These are phyloP conservation scores for Sarcomyxa edulis DNA, from an alignment of 768 basidiomycete genomes.

Conservation along the genomic window DNA sequence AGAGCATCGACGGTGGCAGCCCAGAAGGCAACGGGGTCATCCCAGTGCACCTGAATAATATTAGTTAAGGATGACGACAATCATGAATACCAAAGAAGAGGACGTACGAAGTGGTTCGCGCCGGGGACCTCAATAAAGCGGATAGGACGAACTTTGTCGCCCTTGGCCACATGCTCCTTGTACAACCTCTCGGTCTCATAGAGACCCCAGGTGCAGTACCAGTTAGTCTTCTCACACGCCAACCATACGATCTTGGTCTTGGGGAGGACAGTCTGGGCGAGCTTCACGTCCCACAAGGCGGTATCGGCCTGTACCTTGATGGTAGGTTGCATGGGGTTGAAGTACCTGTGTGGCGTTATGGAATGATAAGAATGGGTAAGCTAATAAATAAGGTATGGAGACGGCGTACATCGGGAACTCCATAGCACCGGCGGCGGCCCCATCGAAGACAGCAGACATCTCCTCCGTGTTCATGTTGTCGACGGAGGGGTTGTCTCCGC, in stretches of 20 bases:
- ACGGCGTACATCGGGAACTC: slow-evolving; percentile 17
- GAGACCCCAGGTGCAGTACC: slow-evolving; percentile 19
- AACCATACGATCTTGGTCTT: slow-evolving; percentile 16
- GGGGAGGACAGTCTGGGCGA: slow-evolving; percentile 12
- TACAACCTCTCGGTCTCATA: slow-evolving; percentile 13
- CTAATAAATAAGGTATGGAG: slow-evolving; percentile 20
- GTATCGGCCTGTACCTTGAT: slow-evolving; percentile 3
- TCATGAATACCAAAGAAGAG: no score
- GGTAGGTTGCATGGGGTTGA: slow-evolving; percentile 15
- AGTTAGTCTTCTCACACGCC: slow-evolving; percentile 14
- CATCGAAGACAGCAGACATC: slow-evolving; percentile 11
- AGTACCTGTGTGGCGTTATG: no score
- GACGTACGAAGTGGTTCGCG: slow-evolving; percentile 32
- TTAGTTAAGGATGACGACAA: no score
- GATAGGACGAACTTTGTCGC: slow-evolving; percentile 16
- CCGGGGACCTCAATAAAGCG: slow-evolving; percentile 17
- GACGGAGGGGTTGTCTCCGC: slow-evolving; percentile 11
- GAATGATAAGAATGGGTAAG: slow-evolving; percentile 10
- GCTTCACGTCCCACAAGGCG: not conserved
- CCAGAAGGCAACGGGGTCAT: slow-evolving; percentile 5
- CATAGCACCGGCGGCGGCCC: slow-evolving; percentile 10
- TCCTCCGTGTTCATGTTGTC: slow-evolving; percentile 18
- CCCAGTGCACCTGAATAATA: slow-evolving; percentile 7
- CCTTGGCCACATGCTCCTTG: slow-evolving; percentile 11
- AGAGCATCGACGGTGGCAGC: no score